A percentile compares a stretch with the other conserved stretches of the same genome.
Conservation (phyloP, 768 basidiomycete genomes). For the Tylopilus vinaceipallidus region DNA sequence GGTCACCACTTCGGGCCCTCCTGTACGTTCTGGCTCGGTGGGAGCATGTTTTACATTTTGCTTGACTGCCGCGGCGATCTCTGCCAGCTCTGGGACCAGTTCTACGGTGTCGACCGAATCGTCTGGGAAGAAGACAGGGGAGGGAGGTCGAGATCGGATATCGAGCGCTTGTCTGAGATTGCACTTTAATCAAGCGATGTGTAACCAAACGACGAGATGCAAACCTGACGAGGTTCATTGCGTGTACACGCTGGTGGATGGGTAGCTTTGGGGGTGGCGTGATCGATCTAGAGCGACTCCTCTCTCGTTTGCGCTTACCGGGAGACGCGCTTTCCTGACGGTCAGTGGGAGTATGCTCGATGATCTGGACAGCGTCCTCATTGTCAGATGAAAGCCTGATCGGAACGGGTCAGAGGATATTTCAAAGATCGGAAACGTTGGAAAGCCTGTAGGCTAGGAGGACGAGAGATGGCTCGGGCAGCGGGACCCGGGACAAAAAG, state of each 20-base stretch:
- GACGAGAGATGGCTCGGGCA: neutral
- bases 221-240: constrained; percentile 62
- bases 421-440: constrained; percentile 11
- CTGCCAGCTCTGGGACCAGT: constrained; percentile 61
- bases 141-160: constrained; percentile 39
- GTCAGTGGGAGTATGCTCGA: constrained; percentile 34
- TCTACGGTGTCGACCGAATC: constrained; percentile 50
- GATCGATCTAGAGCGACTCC: constrained; percentile 68
- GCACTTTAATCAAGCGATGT: constrained; percentile 1
- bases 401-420: constrained; percentile 9
- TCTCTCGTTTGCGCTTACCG: constrained; percentile 44
- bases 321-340: constrained; percentile 20
- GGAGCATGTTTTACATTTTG: constrained; percentile 27
- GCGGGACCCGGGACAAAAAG: neutral
- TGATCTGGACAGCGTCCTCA: constrained; percentile 44
- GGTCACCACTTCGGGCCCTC: constrained; percentile 40
- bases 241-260: constrained; percentile 50
- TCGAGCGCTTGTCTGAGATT: constrained; percentile 48
- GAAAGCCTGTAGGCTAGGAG: neutral
- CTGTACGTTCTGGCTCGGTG: constrained; percentile 23
- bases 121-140: constrained; percentile 43
- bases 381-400: constrained; percentile 39
- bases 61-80: constrained; percentile 45
- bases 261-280: constrained; percentile 73
- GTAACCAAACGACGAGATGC: constrained; percentile 8